Evolutionary conservation across 306 rosid genomes (phyloP), one percentile per base, ranked within the genome.

Genomic region (Corylus heterophylla): DNA sequence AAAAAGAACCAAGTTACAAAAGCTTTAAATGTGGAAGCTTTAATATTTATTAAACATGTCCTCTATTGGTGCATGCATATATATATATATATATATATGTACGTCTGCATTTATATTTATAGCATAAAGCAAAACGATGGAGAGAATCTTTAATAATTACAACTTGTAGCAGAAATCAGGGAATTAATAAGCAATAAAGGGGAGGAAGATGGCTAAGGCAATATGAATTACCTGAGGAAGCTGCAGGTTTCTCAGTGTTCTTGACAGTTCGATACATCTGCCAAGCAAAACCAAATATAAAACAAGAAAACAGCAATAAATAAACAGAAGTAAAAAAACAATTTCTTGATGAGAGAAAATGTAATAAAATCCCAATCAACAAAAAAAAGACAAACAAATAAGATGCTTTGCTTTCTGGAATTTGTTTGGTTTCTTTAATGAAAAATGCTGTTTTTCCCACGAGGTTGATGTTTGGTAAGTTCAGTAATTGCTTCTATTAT

Each of bases 181-280:
- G 83, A 80, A 82, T 67, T 74, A 71, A 54, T 18, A 47, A 58
- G 75, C 25, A 22, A 22, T 22, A 22, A 22, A 22, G 25, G 70
- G 39, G n/a, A 50, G 4, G 11, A 50, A 2, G 44, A 58, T 16
- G 51, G 27, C 42, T 62, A 12, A 44, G 52, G 25, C 54, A 75
- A 76, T 62, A 79, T 29, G 77, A 81, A 79, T 81, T 87, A 94
- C 98, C 98, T 82, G 97, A 89, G 80, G 94, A 90, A 81, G 89
- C 89, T 77, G 89, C 88, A 75, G 91, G 97, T 77, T 88, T 92
- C 90, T 92, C 98, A 80, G 98, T 90, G 83, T 88, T 94, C 88
- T 90, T 94, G 55, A 94, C 97, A 82, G 98, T 94, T 72, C 98
- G 74, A 86, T 90, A 94, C 98, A 94, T 94, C 98, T 92, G 91